Base-by-base conservation (phyloP, 495 filamentous ascomycete genomes). In the Achaetomiella virescens region DNA sequence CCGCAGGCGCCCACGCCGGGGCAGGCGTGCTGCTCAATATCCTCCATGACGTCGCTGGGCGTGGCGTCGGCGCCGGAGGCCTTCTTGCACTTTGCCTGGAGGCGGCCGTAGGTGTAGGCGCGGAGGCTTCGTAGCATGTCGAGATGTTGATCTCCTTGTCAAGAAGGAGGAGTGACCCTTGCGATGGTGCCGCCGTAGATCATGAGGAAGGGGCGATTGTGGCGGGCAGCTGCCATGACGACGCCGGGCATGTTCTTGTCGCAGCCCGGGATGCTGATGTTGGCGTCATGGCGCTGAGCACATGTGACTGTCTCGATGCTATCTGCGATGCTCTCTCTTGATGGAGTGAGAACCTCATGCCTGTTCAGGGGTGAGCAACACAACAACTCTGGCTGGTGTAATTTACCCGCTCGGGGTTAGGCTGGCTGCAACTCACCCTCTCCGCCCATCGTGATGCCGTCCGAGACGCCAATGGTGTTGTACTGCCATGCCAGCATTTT, bases 201-300 rank as follows among this genome's bases (percentile, higher is more conserved):
- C 78, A 82, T 81, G 54, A 82, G 65, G 57, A 82, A 82, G 6
- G 93, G 93, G 15, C 92, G 83, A 73, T 98, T 97, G 71, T 96
- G 90, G 38, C 93, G 81, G 12, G 90, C 90, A 70, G 79, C 79
- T 0, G 78, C 79, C 75, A 82, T 82, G 41, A 82, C 62, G 3
- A 80, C 77, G 55, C 93, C 93, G 1, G 93, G 93, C 93, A 98
- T 98, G 63, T 98, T 98, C 78, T 98, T 98, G 71, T 98, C 93
- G 66, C 93, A 98, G 10, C 93, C 93, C 1, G 93, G 91, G 59
- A 98, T 92, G 22, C 89, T 83, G 62, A 98, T 91, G 66, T 91
- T 95, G 52, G 93, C 93, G 61, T 98, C 93, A 68, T 98, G 90
- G 50, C 83, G 85, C 68, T 89, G 85, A 7, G 86, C 87, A 62